Conservation (phyloP, 2,329 filamentous ascomycete species). For the Pseudocercospora fuligena region DNA sequence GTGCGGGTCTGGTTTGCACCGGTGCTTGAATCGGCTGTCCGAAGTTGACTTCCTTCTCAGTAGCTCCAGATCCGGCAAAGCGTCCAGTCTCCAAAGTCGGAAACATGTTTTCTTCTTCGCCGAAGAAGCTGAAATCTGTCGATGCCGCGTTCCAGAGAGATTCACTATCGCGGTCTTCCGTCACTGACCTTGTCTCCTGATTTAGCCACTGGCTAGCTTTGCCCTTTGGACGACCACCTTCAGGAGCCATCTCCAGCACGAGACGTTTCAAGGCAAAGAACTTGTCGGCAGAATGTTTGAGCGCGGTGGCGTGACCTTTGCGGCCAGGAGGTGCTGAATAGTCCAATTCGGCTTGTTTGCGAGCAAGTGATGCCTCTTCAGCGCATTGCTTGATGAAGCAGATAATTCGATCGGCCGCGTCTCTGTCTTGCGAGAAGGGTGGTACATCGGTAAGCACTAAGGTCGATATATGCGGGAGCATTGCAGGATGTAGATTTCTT, state of each 20-base stretch:
- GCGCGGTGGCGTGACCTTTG: constrained; percentile 53
- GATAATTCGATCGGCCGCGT: constrained; percentile 54
- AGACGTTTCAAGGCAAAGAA: constrained; percentile 62
- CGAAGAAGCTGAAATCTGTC: constrained; percentile 62
- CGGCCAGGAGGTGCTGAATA: constrained; percentile 64
- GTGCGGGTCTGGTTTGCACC: neutral
- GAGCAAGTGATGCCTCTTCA: constrained; percentile 59
- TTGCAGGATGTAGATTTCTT: constrained; percentile 57
- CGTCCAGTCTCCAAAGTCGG: constrained; percentile 35
- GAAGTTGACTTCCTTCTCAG: constrained; percentile 35
- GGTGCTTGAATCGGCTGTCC: constrained; percentile 8
- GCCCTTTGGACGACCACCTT: constrained; percentile 30
- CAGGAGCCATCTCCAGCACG: constrained; percentile 59
- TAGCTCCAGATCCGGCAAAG: constrained; percentile 21
- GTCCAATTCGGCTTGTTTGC: constrained; percentile 58
- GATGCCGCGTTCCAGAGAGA: constrained; percentile 63
- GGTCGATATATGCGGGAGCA: constrained; percentile 59
- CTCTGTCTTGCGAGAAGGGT: constrained; percentile 35
- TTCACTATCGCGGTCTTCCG: constrained; percentile 64
- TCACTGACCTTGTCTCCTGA: constrained; percentile 58
- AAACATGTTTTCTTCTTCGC: constrained; percentile 54
- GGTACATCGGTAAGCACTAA: constrained; percentile 64
- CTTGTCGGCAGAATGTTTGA: constrained; percentile 43
- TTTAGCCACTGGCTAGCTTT: constrained; percentile 52
- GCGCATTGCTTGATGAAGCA: constrained; percentile 63